Conservation (phyloP, 179 eudicot genomes). For the Patellifolia procumbens region DNA sequence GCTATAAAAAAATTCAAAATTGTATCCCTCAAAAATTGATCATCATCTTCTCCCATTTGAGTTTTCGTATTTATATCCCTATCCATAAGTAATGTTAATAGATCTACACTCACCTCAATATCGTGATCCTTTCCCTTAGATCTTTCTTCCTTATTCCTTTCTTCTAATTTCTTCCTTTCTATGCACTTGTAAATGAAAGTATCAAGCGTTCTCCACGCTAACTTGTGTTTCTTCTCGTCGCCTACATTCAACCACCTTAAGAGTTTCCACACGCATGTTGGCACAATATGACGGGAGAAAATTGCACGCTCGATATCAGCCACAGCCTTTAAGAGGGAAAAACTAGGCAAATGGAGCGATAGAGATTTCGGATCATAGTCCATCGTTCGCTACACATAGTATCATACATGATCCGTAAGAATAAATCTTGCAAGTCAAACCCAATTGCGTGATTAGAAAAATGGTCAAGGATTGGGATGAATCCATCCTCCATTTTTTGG, state of each 20-base stretch:
- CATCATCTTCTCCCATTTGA: not conserved
- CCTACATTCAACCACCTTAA: not conserved
- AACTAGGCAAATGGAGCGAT: not conserved
- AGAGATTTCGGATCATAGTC: not conserved
- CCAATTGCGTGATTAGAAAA: not conserved
- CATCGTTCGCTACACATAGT: conserved; percentile 5
- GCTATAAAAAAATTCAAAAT: conserved; percentile 40
- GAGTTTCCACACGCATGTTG: not conserved
- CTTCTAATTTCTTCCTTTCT: too few species aligned
- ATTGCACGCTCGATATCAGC: not conserved
- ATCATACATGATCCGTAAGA: conserved; percentile 28
- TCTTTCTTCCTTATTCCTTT: too few species aligned
- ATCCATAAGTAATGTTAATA: not conserved
- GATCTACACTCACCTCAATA: not conserved
- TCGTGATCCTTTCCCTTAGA: too few species aligned
- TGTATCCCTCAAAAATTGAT: conserved; percentile 42
- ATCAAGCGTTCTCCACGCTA: not conserved
- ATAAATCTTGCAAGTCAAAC: conserved; percentile 29
- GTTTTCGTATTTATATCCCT: not conserved
- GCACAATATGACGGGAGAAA: not conserved
- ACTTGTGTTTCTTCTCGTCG: not conserved
- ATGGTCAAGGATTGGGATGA: conserved; percentile 20
- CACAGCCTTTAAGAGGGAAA: conserved; percentile 22
- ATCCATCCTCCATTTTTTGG: conserved; percentile 15
- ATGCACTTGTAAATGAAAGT: too few species aligned